Percentiles rank a stretch among this genome's conserved stretches.
phyloP scores from a whole-genome alignment of 2,329 filamentous ascomycete species.

The Peltaster fructicola region DNA sequence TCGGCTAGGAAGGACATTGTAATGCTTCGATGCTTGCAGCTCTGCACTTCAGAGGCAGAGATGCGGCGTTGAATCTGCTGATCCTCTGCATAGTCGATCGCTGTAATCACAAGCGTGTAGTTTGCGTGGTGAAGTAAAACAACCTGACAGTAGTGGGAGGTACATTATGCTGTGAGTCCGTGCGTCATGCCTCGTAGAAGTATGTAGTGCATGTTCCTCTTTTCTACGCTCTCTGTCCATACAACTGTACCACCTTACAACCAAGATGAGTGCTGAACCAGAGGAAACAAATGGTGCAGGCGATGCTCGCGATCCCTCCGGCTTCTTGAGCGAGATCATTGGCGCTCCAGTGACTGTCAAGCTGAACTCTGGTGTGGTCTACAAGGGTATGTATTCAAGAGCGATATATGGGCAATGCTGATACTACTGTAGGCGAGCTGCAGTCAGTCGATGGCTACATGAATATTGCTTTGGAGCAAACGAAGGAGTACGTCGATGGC shows the following conservation, averaged over 20 bases:
- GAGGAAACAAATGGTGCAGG: slow-evolving; percentile 38
- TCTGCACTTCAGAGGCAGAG: slow-evolving; percentile 6
- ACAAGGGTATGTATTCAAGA: slow-evolving; percentile 51
- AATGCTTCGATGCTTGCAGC: slow-evolving; percentile 4
- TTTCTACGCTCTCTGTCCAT: too few relatives aligned
- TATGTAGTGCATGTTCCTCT: too few relatives aligned
- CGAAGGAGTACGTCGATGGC: slow-evolving; percentile 78
- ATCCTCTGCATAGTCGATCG: too few relatives aligned
- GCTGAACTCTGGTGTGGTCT: slow-evolving; percentile 94
- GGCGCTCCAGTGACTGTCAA: slow-evolving; percentile 89
- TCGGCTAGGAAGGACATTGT: too few relatives aligned
- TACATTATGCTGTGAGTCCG: too few relatives aligned
- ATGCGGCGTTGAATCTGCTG: too few relatives aligned
- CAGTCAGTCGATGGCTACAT: slow-evolving; percentile 98
- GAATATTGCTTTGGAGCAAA: slow-evolving; percentile 97
- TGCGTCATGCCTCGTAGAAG: too few relatives aligned
- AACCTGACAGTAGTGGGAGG: too few relatives aligned
- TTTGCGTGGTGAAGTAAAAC: too few relatives aligned
- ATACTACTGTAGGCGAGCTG: slow-evolving; percentile 83
- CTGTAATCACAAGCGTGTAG: too few relatives aligned
- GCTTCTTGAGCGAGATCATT: slow-evolving; percentile 87
- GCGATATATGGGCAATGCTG: too few relatives aligned
- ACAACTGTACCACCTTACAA: too few relatives aligned
- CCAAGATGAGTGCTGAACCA: slow-evolving; percentile 36
- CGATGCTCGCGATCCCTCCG: slow-evolving; percentile 81